These are phyloP conservation scores for Trichoderma semiorbis DNA, from an alignment of 2,329 filamentous ascomycete species.

Conservation along the genomic window DNA sequence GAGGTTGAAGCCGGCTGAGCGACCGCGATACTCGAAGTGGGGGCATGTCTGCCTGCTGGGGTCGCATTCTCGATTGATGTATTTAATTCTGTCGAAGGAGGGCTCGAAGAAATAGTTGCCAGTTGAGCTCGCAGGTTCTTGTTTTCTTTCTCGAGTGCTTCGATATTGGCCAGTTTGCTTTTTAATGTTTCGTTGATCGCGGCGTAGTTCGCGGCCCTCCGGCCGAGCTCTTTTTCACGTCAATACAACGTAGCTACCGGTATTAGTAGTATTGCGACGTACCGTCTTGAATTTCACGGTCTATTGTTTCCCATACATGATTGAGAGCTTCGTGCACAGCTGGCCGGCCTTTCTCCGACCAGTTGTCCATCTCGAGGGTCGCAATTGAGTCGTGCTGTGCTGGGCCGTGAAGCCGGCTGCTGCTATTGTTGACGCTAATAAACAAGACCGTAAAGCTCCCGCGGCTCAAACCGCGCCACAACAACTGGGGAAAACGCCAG, in stretches of 20 bases:
- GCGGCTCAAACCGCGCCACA: not conserved
- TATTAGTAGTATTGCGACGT: constrained; percentile 19
- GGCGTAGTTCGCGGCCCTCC: not conserved
- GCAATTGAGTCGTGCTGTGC: not conserved
- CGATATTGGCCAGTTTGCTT: constrained; percentile 26
- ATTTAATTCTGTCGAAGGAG: not conserved
- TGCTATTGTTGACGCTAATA: not conserved
- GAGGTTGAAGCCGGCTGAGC: not conserved
- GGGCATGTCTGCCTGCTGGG: not conserved
- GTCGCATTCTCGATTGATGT: not conserved
- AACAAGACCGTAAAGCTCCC: not conserved
- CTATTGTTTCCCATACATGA: constrained; percentile 40
- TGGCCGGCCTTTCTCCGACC: constrained; percentile 39
- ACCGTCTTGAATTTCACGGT: constrained; percentile 38
- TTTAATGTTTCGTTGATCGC: not conserved
- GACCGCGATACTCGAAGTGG: not conserved
- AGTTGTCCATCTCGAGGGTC: constrained; percentile 35
- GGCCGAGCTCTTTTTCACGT: constrained; percentile 11
- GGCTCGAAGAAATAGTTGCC: not conserved
- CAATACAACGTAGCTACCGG: constrained; percentile 4
- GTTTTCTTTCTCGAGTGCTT: constrained; percentile 42
- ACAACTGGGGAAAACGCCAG: not conserved
- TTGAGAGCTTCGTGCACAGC: constrained; percentile 40
- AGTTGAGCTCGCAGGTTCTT: constrained; percentile 39
- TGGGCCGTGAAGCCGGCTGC: not conserved